phyloP scores from a whole-genome alignment of 106 monocot genomes.

The Gastrodia elata region DNA sequence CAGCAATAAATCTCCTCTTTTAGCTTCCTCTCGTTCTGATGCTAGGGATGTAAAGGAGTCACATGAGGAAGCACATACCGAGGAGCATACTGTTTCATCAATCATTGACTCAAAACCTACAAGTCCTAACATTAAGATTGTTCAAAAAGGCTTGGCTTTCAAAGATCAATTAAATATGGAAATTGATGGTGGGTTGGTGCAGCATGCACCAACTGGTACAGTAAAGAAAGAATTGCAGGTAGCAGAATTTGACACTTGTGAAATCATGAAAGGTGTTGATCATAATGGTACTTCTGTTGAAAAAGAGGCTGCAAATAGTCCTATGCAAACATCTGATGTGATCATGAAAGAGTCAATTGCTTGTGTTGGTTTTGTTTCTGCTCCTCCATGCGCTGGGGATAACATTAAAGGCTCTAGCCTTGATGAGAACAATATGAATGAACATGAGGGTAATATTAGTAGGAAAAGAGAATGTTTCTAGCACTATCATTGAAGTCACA shows the following conservation, averaged over 20 bases:
- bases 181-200: constrained; percentile 14
- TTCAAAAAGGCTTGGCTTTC: constrained; percentile 15
- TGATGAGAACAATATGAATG: constrained; percentile 10
- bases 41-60: constrained; percentile 19
- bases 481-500: constrained; percentile 9
- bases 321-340: constrained; percentile 12
- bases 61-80: constrained; percentile 13
- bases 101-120: constrained; percentile 41
- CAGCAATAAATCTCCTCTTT: constrained; percentile 17
- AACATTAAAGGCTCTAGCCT: not conserved
- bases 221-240: constrained; percentile 7
- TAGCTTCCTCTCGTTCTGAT: constrained; percentile 17
- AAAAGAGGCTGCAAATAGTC: constrained; percentile 9
- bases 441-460: constrained; percentile 17
- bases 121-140: constrained; percentile 26
- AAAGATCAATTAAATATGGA: constrained; percentile 31
- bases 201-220: constrained; percentile 2
- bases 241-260: constrained; percentile 5
- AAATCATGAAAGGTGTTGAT: constrained; percentile 18
- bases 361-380: constrained; percentile 15
- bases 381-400: constrained; percentile 8
- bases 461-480: constrained; percentile 13
- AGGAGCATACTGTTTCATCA: constrained; percentile 27
- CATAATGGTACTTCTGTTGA: constrained; percentile 15
- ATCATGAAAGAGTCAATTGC: constrained; percentile 19